Evolutionary conservation across 2,329 filamentous ascomycete species (phyloP).

Genomic region (Ophiostoma quercus): DNA sequence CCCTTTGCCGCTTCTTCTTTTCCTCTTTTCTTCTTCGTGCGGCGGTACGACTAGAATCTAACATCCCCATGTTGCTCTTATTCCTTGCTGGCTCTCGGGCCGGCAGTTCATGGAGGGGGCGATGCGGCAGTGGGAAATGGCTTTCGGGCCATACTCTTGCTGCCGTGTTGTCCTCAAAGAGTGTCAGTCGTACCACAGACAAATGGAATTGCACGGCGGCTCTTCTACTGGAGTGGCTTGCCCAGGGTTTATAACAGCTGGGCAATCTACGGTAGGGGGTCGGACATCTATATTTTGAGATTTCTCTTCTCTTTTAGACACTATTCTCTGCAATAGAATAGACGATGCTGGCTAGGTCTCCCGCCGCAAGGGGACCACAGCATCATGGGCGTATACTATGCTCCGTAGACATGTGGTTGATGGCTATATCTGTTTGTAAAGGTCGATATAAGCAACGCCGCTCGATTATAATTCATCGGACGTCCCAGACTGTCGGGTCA

Average conservation of each 20-base stretch:
- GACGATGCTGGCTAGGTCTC: conserved; percentile 7
- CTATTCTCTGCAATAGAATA: conserved; percentile 14
- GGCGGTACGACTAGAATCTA: conserved; percentile 60
- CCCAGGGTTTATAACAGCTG: conserved; percentile 23
- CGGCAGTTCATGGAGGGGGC: conserved; percentile 23
- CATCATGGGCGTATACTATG: background rate
- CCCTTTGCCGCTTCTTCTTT: conserved; percentile 29
- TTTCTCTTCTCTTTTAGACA: background rate
- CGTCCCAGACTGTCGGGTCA: background rate
- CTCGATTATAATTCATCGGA: background rate
- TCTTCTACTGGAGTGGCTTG: conserved; percentile 41
- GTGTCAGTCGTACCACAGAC: conserved; percentile 80
- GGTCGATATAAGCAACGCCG: background rate
- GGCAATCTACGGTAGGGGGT: conserved; percentile 36
- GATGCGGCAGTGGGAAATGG: conserved; percentile 8
- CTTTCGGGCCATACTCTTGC: conserved; percentile 26
- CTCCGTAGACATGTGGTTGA: background rate
- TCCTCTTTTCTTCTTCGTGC: conserved; percentile 65
- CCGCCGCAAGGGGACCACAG: conserved; percentile 26
- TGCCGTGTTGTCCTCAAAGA: conserved; percentile 42
- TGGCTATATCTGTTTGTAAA: background rate
- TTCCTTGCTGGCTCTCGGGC: conserved; percentile 33
- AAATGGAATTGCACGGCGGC: conserved; percentile 71
- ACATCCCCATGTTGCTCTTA: conserved; percentile 74
- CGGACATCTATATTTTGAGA: conserved; percentile 35